Evolutionary conservation across 2,329 filamentous ascomycete genomes (phyloP).

Genomic region (Alternaria ethzedia): DNA sequence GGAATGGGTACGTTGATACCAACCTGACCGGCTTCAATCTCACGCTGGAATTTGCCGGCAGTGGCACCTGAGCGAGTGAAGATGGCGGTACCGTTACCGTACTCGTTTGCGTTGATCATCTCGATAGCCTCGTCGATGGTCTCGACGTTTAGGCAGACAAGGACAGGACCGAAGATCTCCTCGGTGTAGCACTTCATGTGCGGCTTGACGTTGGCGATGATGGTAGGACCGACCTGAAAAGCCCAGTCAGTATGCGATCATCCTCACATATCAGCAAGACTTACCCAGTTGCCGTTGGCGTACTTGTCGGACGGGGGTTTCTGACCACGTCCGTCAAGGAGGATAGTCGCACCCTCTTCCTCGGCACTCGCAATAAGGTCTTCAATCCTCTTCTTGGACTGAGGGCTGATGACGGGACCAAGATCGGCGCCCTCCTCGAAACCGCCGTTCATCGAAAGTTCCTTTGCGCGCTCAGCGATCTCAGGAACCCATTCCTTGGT

Average conservation of each 20-base stretch:
- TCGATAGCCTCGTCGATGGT: constrained; percentile 81
- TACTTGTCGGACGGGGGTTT: constrained; percentile 75
- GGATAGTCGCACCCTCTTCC: constrained; percentile 78
- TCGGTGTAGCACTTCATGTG: constrained; percentile 85
- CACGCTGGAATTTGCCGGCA: constrained; percentile 77
- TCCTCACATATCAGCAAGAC: constrained; percentile 18
- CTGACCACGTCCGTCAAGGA: constrained; percentile 80
- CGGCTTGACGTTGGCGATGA: constrained; percentile 80
- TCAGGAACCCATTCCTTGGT: constrained; percentile 83
- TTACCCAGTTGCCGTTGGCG: constrained; percentile 79
- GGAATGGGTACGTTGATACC: constrained; percentile 85
- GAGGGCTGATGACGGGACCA: constrained; percentile 80
- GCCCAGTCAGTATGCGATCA: constrained; percentile 19
- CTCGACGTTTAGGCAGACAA: constrained; percentile 79
- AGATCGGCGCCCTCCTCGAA: constrained; percentile 82
- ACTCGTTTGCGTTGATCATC: constrained; percentile 84
- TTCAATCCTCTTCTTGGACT: constrained; percentile 81
- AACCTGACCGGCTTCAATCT: constrained; percentile 84
- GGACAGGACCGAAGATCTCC: constrained; percentile 85
- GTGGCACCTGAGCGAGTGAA: constrained; percentile 81
- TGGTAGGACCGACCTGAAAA: constrained; percentile 73
- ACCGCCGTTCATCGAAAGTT: constrained; percentile 76
- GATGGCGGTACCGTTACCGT: constrained; percentile 85
- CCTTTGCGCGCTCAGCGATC: constrained; percentile 76
- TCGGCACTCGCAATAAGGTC: constrained; percentile 76